A percentile compares a stretch with the other conserved stretches of the same genome.
Evolutionary conservation across 1,284 basidiomycete genomes (phyloP).

Genomic region (Mrakiaceae sp.): DNA sequence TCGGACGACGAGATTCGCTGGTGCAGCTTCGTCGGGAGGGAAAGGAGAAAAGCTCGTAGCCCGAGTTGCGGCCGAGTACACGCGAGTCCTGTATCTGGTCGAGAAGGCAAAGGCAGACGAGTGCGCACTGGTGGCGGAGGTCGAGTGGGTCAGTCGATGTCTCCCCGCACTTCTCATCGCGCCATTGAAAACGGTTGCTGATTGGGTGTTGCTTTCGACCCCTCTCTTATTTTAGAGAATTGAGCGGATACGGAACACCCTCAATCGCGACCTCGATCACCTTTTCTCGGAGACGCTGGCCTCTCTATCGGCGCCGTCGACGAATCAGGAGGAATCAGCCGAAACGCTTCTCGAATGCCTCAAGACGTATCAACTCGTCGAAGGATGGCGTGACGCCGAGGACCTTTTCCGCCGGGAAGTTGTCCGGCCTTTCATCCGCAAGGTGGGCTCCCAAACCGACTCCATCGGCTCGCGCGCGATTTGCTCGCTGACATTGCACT

Average conservation of each 20-base stretch:
- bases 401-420: slow-evolving; percentile 62
- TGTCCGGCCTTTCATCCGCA: slow-evolving; percentile 61
- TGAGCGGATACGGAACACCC: slow-evolving; percentile 61
- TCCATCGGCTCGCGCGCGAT: neutral
- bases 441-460: slow-evolving; percentile 38
- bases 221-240: slow-evolving; percentile 47
- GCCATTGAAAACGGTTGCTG: no score
- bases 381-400: slow-evolving; percentile 73
- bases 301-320: slow-evolving; percentile 26
- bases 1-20: neutral
- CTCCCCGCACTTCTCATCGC: neutral
- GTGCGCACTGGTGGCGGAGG: slow-evolving; percentile 64
- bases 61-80: slow-evolving; percentile 79
- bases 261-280: slow-evolving; percentile 73
- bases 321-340: slow-evolving; percentile 48
- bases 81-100: slow-evolving; percentile 79
- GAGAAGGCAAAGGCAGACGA: slow-evolving; percentile 64
- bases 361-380: slow-evolving; percentile 65
- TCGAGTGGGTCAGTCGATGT: slow-evolving; percentile 62
- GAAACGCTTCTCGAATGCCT: slow-evolving; percentile 64
- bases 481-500: neutral
- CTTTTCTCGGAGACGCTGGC: slow-evolving; percentile 35
- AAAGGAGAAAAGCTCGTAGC: slow-evolving; percentile 59
- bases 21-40: neutral
- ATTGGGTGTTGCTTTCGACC: neutral